Evolutionary conservation across 129 eudicot species (phyloP), one percentile per base, ranked within the genome.

Genomic region (Chrysanthemum makinoi): DNA sequence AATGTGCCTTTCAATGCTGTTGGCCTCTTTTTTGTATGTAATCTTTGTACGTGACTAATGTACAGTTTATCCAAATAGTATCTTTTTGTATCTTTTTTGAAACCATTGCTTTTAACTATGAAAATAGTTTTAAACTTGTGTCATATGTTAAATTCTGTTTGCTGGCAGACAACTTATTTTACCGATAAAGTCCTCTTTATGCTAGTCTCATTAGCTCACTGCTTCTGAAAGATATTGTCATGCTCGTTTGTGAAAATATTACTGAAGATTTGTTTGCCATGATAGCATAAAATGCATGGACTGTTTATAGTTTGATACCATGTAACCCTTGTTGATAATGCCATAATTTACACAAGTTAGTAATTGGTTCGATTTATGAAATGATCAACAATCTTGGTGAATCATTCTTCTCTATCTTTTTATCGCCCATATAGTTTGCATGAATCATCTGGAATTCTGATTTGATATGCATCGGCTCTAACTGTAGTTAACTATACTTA

Each of bases 161-260:
- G 26, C 26, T 24, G 26, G 26, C 26, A 2, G 26, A 24, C 26
- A 24, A 24, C 26, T 26, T 58, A 43, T 72, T 44, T 46, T 11
- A 24, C 69, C 60, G 28, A 72, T 18, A 47, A 60, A 39, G 3
- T 48, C 49, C 17, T 72, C 47, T 61, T 72, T 61, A 62, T 16
- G 20, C 35, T 18, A 30, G 69, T 2, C 10, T 54, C 60, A 9
- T 48, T 3, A 48, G 75, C 26, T 44, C 66, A 59, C 47, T 72
- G 67, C 67, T 72, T 52, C 52, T 39, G 39, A 15, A 51, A 6
- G 48, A 11, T 48, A 2, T 9, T 3, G 11, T 48, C 12, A 9
- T 14, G 3, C 53, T 14, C 53, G 53, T 48, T 14, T 14, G 14
- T 48, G 0, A 48, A 8, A 9, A 6, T 14, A 9, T 48, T 48